Evolutionary conservation across 108 stramenopile genomes (phyloP), one percentile per base, ranked within the genome.

Genomic region (Halocafeteria seosinensis): DNA sequence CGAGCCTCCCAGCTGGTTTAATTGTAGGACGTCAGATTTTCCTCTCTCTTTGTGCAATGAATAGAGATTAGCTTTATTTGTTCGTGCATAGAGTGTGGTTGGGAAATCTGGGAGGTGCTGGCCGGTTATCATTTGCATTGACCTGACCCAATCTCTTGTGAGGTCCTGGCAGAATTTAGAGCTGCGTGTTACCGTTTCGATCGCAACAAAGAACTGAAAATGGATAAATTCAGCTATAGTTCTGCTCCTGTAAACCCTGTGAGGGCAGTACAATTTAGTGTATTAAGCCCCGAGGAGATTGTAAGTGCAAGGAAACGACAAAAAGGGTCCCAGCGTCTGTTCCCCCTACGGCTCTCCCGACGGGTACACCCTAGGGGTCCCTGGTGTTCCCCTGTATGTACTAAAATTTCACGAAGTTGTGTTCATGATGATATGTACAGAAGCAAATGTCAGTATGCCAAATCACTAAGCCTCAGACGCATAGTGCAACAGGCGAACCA

Each of bases 241-340:
- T n/a, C 42, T 47, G 42, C 42, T 47, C 53, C 53, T 11, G 5
- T 93, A 34, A 79, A 87, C 58, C 76, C 87, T 21, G 82, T 97
- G 63, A 85, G 87, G 71, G 89, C 88, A 72, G 76, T 98, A 21
- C 93, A 98, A 76, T 95, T 98, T 70, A 91, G 93, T 30, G 84
- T 98, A 37, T 78, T 92, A 42, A 84, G 88, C 80, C 95, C 95
- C 1, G 88, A 95, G 35, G 91, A 92, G 77, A 76, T 92, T 76
- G 84, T 86, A 70, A 68, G 84, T 1, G n/a, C 4, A 3, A 35
- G 13, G 21, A 2, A 35, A 33, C 21, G 5, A 11, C 28, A 21
- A 35, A 35, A 35, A 2, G 12, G 2, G 13, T 2, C 85, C 93
- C 57, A 88, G 91, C 73, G 85, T 84, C 23, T 73, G 85, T 34